phyloP scores from a whole-genome alignment of 169 alveolate species.

The Theileria equi region DNA sequence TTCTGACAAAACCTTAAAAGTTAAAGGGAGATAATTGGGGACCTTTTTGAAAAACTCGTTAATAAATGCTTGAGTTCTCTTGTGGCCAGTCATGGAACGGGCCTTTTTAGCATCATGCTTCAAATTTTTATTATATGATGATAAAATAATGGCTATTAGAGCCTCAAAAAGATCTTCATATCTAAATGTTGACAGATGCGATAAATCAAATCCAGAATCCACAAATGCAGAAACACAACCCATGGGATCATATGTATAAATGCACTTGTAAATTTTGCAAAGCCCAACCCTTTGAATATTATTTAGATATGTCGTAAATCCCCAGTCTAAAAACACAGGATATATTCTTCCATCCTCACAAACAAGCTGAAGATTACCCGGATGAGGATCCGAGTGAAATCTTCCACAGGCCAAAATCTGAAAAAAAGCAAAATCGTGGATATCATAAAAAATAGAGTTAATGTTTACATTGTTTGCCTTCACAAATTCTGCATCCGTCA shows the following conservation, averaged over 20 bases:
- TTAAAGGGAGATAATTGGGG: constrained; percentile 53
- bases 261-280: constrained; percentile 19
- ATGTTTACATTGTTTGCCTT: constrained; percentile 63
- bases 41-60: constrained; percentile 36
- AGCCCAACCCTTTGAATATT: constrained; percentile 38
- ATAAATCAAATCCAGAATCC: constrained; percentile 42
- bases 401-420: constrained; percentile 76
- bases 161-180: constrained; percentile 53
- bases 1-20: constrained; percentile 54
- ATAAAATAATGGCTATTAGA: constrained; percentile 25
- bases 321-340: constrained; percentile 65
- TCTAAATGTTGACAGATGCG: constrained; percentile 6
- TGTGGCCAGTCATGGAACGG: neutral
- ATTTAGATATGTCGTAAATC: constrained; percentile 37
- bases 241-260: constrained; percentile 37
- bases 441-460: constrained; percentile 50
- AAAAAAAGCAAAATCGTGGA: constrained; percentile 72
- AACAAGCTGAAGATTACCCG: constrained; percentile 84
- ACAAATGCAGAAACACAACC: constrained; percentile 52
- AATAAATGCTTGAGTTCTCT: constrained; percentile 19
- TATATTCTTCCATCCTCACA: constrained; percentile 43
- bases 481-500: constrained; percentile 75
- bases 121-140: constrained; percentile 36
- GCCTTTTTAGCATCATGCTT: constrained; percentile 14
- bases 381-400: constrained; percentile 91